Evolutionary conservation across 2,329 filamentous ascomycete species (phyloP), one percentile per base, ranked within the genome.

Genomic region (Aspergillus ruber): DNA sequence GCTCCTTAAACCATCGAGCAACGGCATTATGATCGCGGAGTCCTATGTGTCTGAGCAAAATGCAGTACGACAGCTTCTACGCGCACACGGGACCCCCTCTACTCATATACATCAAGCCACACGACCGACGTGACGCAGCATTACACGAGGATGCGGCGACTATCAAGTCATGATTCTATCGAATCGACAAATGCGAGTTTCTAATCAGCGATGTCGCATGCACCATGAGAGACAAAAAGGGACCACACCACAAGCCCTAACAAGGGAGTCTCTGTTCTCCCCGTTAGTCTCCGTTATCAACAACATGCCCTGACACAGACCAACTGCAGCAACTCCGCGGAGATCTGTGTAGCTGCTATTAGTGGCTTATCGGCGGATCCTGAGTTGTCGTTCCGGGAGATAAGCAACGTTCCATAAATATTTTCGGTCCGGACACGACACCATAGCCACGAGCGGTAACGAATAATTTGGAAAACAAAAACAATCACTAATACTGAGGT

Each of bases 1-100:
- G 35, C 54, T 48, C 29, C 55, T 59, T 23, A 60, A 50, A 41
- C 58, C 56, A 44, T 64, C 62, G 13, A 67, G 48, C 36, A 64
- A 54, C 20, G 61, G 60, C 64, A 66, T 67, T 32, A 43, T 56
- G 43, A 15, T 43, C 42, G 40, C 13, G 15, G 38, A 43, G 40
- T 32, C 13, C n/a, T 29, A 42, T n/a, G 21, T 8, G 15, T 20
- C 23, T 35, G 17, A 20, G 43, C 33, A 21, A 36, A 18, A 32
- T 48, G 50, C 42, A 48, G 32, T 43, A 39, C 32, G 49, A 15
- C 21, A 39, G 25, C 36, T 20, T 20, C 18, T 18, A 18, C 17
- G 10, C 18, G 10, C 10, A 15, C 18, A 39, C 36, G 17, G 21
- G 17, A 20, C 36, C 36, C 10, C 10, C 17, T 20, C 15, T 39